Percentiles rank a stretch among this genome's conserved stretches.
phyloP scores from a whole-genome alignment of 345 rosid species.

The Punica granatum region DNA sequence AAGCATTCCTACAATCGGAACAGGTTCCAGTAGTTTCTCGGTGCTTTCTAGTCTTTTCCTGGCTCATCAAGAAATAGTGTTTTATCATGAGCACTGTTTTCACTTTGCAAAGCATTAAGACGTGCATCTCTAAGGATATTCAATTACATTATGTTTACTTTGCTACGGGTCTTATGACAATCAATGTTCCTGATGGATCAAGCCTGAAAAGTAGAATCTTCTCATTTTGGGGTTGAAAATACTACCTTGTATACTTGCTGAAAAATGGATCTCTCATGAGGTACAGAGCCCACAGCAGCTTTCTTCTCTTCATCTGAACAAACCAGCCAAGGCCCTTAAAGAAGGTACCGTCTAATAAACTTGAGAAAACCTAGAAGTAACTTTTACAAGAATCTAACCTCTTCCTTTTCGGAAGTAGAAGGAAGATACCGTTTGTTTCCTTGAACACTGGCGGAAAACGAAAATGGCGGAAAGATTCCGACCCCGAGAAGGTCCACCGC shows the following conservation, averaged over 20 bases:
- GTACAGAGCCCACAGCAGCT: slow-evolving; percentile 84
- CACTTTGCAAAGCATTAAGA: not conserved
- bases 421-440: slow-evolving; percentile 32
- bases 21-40: slow-evolving; percentile 54
- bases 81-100: not conserved
- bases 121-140: not conserved
- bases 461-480: slow-evolving; percentile 40
- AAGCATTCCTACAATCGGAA: slow-evolving; percentile 61
- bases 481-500: slow-evolving; percentile 53
- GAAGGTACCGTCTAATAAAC: not conserved
- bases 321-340: not conserved
- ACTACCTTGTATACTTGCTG: slow-evolving; percentile 71
- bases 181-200: not conserved
- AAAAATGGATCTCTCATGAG: slow-evolving; percentile 97
- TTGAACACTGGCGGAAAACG: slow-evolving; percentile 26
- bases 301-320: slow-evolving; percentile 68
- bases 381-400: slow-evolving; percentile 41
- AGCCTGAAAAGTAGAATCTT: not conserved
- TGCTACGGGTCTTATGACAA: not conserved
- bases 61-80: slow-evolving; percentile 14
- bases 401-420: slow-evolving; percentile 53
- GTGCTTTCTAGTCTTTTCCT: slow-evolving; percentile 73
- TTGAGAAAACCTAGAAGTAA: not conserved
- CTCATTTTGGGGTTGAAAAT: not conserved
- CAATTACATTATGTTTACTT: not conserved